Percentiles rank a stretch among this genome's conserved stretches.
Conservation (phyloP, 352 stramenopile genomes). For the Globisporangium ultimum region DNA sequence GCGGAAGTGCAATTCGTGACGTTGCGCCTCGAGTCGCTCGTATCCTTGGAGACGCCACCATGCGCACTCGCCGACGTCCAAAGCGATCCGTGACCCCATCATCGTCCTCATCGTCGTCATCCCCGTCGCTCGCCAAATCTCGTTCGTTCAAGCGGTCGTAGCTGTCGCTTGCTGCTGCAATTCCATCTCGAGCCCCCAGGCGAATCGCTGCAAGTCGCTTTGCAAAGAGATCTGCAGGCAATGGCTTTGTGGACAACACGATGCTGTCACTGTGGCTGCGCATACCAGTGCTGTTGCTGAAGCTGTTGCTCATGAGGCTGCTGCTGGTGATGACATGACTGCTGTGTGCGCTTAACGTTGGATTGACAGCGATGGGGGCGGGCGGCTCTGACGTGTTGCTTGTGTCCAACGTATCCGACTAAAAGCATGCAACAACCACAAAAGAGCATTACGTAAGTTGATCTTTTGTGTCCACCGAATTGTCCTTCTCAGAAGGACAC, state of each 20-base stretch:
- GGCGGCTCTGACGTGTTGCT: conserved; percentile 3
- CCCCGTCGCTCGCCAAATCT: conserved; percentile 1
- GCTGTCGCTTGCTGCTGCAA: too few relatives aligned
- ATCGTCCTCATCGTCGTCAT: conserved; percentile 12
- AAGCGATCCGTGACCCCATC: background rate
- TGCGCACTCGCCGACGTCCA: conserved; percentile 6
- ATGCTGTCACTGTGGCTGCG: conserved; percentile 3
- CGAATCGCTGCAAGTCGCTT: conserved; percentile 14
- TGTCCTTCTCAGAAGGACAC: background rate
- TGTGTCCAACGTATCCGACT: conserved; percentile 18
- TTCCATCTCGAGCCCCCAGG: background rate
- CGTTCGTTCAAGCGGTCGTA: background rate
- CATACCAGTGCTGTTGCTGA: background rate
- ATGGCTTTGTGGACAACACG: conserved; percentile 11
- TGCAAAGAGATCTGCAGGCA: conserved; percentile 14
- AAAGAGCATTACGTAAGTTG: background rate
- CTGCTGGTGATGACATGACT: conserved; percentile 5
- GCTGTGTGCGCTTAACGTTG: conserved; percentile 1
- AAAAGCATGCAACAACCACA: background rate
- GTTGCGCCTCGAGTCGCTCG: background rate
- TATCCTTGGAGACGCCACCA: background rate
- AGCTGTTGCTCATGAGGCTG: background rate
- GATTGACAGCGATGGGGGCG: background rate
- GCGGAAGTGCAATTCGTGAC: background rate
- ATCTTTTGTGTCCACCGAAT: too few relatives aligned